Evolutionary conservation across 306 rosid genomes (phyloP).

Genomic region (Sindora glabra): DNA sequence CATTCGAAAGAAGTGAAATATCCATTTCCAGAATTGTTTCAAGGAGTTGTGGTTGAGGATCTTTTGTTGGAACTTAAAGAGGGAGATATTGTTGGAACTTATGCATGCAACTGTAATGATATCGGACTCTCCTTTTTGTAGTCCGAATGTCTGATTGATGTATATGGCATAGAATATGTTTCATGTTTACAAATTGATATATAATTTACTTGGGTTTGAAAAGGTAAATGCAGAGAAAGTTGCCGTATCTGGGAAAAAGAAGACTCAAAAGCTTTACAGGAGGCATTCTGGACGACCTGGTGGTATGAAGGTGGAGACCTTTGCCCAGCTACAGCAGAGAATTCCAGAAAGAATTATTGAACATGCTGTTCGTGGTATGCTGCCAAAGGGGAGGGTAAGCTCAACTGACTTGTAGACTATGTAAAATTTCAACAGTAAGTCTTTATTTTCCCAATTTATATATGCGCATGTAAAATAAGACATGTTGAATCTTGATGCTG

Average conservation of each 20-base stretch:
- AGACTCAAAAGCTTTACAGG: slow-evolving; percentile 87
- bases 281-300: slow-evolving; percentile 99
- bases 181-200: background rate
- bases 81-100: too few species aligned
- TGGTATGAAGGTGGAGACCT: slow-evolving; percentile 93
- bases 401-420: background rate
- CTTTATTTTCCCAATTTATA: background rate
- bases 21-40: too few species aligned
- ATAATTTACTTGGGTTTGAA: slow-evolving; percentile 16
- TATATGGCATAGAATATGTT: background rate
- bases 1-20: too few species aligned
- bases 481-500: background rate
- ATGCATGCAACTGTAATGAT: too few species aligned
- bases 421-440: background rate
- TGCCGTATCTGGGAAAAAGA: slow-evolving; percentile 88
- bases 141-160: background rate
- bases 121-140: too few species aligned
- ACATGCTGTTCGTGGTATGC: slow-evolving; percentile 99
- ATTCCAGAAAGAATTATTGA: slow-evolving; percentile 93
- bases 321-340: slow-evolving; percentile 85
- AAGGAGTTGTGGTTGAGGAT: too few species aligned
- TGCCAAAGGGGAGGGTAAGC: slow-evolving; percentile 98
- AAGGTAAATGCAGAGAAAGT: slow-evolving; percentile 95
- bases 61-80: too few species aligned
- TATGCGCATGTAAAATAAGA: background rate